Evolutionary conservation across 768 basidiomycete genomes (phyloP), one percentile per base, ranked within the genome.

Genomic region (Mycena kentingensis): DNA sequence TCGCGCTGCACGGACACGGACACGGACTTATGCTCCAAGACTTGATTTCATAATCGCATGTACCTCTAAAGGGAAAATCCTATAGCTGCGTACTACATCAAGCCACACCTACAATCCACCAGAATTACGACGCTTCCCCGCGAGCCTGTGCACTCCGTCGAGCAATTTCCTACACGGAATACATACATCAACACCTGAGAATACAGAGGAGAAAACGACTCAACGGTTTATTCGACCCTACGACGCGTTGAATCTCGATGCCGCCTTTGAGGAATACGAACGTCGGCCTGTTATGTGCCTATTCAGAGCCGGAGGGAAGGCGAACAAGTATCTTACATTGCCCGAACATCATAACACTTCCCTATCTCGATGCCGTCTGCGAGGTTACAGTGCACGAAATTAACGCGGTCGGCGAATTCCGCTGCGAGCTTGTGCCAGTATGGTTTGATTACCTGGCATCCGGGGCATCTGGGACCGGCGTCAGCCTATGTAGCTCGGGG

Each of bases 231-330:
- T 42, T 42, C 5, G 41, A 42, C 10, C 41, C 41, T 7, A 25
- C 12, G 11, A 42, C 41, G 7, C 41, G 8, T 19, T 24, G 10
- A 12, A 42, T 27, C 21, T 42, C 41, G 13, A 42, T 12, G 19
- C 26, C 41, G 41, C 41, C 22, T 42, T 42, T 42, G 7, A 42
- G 25, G 41, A 42, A 42, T 6, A 42, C 41, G 41, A 42, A 42
- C 7, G 41, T 26, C 21, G 41, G 41, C 41, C 41, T 42, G 22
- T 22, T 24, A n/a, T 5, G 41, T 19, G 6, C 12, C 22, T 7
- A 8, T 21, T 42, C 8, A 8, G 13, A 24, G 11, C 18, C 25
- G 24, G 19, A 24, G 8, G 41, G 11, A 10, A 7, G 7, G 10
- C 36, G 8, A 7, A 18, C 36, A 37, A 37, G 19, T 10, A 37